These are phyloP conservation scores for Scopulariopsis brevicaulis DNA, from an alignment of 2,329 filamentous ascomycete genomes.

Conservation along the genomic window DNA sequence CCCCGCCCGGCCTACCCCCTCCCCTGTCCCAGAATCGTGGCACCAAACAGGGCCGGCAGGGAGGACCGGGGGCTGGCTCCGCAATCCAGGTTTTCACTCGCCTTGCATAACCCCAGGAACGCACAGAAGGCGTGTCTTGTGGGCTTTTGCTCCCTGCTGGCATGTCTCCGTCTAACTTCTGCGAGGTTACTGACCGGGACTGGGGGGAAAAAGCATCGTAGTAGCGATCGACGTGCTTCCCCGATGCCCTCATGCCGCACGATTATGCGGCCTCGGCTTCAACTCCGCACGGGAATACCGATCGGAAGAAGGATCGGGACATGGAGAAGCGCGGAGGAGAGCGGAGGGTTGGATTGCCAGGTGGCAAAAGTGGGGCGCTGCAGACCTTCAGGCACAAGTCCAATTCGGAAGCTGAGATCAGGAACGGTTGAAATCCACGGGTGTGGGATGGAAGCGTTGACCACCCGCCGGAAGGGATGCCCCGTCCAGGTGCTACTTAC, in stretches of 20 bases:
- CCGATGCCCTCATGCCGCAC: too few relatives aligned
- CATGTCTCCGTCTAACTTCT: not conserved
- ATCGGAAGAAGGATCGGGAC: not conserved
- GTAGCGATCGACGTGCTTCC: too few relatives aligned
- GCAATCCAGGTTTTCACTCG: not conserved
- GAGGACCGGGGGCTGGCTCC: not conserved
- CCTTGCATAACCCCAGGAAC: not conserved
- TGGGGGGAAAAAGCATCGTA: too few relatives aligned
- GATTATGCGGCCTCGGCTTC: too few relatives aligned
- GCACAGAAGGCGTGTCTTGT: not conserved
- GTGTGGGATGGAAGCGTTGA: too few relatives aligned
- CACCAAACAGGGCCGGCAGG: conserved; percentile 2
- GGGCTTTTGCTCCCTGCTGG: not conserved
- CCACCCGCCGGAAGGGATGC: too few relatives aligned
- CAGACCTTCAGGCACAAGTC: not conserved
- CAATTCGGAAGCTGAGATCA: not conserved
- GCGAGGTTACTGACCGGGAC: too few relatives aligned
- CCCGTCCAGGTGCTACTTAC: too few relatives aligned
- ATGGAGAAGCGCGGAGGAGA: not conserved
- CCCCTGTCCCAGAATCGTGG: not conserved
- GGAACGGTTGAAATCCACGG: not conserved
- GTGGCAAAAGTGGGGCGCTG: not conserved
- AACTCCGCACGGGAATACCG: too few relatives aligned
- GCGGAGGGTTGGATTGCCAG: not conserved
- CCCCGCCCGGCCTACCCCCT: too few relatives aligned